Evolutionary conservation across 495 filamentous ascomycete species (phyloP).

Genomic region (Talaromyces adpressus): DNA sequence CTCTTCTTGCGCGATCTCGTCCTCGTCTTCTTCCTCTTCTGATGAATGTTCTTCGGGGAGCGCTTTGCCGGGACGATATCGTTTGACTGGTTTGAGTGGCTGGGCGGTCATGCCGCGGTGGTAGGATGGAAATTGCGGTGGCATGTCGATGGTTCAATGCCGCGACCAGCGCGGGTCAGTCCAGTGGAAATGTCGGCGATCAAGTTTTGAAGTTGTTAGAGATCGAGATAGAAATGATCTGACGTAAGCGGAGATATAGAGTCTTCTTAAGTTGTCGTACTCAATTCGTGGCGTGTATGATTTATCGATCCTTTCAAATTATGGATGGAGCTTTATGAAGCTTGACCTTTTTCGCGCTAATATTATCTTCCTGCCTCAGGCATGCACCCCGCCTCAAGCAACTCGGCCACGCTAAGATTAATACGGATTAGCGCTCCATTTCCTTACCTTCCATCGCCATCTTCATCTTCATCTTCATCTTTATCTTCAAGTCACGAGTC

Average conservation of each 20-base stretch:
- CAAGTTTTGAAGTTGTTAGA: not conserved
- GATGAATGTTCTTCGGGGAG: slow-evolving; percentile 61
- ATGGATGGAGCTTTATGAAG: not conserved
- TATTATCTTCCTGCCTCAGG: not conserved
- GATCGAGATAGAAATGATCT: not conserved
- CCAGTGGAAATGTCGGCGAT: slow-evolving; percentile 16
- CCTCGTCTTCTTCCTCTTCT: slow-evolving; percentile 48
- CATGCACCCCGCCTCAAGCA: not conserved
- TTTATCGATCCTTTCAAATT: not conserved
- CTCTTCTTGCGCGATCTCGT: slow-evolving; percentile 39
- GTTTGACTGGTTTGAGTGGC: slow-evolving; percentile 62
- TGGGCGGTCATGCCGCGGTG: slow-evolving; percentile 92
- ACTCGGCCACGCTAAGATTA: not conserved
- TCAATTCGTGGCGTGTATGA: not conserved
- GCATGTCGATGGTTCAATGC: slow-evolving; percentile 16
- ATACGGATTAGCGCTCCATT: not conserved
- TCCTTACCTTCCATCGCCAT: not conserved
- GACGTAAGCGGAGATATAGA: not conserved
- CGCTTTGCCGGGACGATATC: slow-evolving; percentile 82
- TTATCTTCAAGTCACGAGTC: not conserved
- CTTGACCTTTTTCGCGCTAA: not conserved
- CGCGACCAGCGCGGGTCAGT: not conserved
- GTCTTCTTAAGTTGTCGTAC: not conserved
- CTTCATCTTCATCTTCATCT: not conserved
- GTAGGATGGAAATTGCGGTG: slow-evolving; percentile 41